Conservation (phyloP, 2,329 filamentous ascomycete genomes). For the Alternaria metachromatica region DNA sequence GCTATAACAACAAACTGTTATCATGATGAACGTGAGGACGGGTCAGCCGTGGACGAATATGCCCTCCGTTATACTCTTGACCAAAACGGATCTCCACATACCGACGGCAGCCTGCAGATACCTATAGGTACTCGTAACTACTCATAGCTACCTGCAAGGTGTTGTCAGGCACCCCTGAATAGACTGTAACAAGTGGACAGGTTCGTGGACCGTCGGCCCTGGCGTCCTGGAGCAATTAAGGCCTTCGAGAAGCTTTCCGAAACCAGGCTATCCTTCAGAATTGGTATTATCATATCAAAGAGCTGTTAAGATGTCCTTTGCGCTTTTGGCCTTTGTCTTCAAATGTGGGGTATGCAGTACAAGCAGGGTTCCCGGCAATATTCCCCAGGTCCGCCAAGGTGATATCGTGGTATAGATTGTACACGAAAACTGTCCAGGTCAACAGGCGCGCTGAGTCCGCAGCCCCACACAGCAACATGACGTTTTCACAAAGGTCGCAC, state of each 20-base stretch:
- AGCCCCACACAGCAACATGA: not conserved
- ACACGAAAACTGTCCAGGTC: not conserved
- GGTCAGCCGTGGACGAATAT: slow-evolving; percentile 21
- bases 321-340: slow-evolving; percentile 18
- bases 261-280: slow-evolving; percentile 20
- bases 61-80: slow-evolving; percentile 21
- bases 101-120: slow-evolving; percentile 3
- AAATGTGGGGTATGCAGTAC: slow-evolving; percentile 24
- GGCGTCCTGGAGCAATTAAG: slow-evolving; percentile 22
- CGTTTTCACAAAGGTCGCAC: not conserved
- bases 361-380: slow-evolving; percentile 22
- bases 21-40: slow-evolving; percentile 18
- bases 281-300: slow-evolving; percentile 17
- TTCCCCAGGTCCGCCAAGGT: slow-evolving; percentile 6
- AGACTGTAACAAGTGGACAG: slow-evolving; percentile 25
- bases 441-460: not conserved
- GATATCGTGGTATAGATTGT: not conserved
- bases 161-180: slow-evolving; percentile 18
- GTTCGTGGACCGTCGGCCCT: slow-evolving; percentile 39
- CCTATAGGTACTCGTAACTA: not conserved
- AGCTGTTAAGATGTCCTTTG: slow-evolving; percentile 26
- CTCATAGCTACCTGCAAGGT: not conserved
- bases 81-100: slow-evolving; percentile 21
- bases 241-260: slow-evolving; percentile 38
- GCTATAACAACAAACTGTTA: slow-evolving; percentile 21